Conservation (phyloP, 2,329 filamentous ascomycete genomes). For the Neocucurbitaria cava region DNA sequence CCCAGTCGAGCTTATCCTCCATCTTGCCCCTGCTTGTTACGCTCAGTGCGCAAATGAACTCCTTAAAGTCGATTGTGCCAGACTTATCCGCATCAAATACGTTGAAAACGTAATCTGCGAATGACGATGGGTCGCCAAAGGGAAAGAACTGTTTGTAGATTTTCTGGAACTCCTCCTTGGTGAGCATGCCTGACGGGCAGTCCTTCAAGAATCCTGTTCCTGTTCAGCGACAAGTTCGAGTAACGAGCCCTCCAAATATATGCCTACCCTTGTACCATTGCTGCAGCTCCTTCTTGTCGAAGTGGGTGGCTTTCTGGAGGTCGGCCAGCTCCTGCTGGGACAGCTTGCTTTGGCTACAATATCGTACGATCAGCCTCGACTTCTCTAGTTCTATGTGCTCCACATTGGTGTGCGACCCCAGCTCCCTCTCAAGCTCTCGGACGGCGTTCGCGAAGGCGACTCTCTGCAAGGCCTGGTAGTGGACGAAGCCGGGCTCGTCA, state of each 20-base stretch:
- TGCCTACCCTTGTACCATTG: slow-evolving; percentile 98
- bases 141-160: slow-evolving; percentile 99
- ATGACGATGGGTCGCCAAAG: slow-evolving; percentile 95
- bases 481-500: slow-evolving; percentile 31
- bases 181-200: slow-evolving; percentile 94
- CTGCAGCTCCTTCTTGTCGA: slow-evolving; percentile 99
- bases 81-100: slow-evolving; percentile 98
- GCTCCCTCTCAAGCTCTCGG: slow-evolving; percentile 29
- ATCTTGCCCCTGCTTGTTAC: slow-evolving; percentile 97
- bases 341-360: slow-evolving; percentile 90
- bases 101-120: slow-evolving; percentile 99
- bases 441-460: slow-evolving; percentile 37
- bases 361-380: slow-evolving; percentile 42
- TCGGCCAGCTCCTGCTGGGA: slow-evolving; percentile 95
- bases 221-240: slow-evolving; percentile 23
- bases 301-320: slow-evolving; percentile 95
- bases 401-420: slow-evolving; percentile 30
- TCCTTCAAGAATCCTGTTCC: slow-evolving; percentile 91
- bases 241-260: not conserved
- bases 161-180: slow-evolving; percentile 98
- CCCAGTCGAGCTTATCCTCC: slow-evolving; percentile 99
- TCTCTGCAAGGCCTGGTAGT: slow-evolving; percentile 31
- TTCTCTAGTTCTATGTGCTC: slow-evolving; percentile 32
- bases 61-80: slow-evolving; percentile 98
- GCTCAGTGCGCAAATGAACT: slow-evolving; percentile 97